Conservation (phyloP, 2,329 filamentous ascomycete species). For the Cucurbitaria berberidis region DNA sequence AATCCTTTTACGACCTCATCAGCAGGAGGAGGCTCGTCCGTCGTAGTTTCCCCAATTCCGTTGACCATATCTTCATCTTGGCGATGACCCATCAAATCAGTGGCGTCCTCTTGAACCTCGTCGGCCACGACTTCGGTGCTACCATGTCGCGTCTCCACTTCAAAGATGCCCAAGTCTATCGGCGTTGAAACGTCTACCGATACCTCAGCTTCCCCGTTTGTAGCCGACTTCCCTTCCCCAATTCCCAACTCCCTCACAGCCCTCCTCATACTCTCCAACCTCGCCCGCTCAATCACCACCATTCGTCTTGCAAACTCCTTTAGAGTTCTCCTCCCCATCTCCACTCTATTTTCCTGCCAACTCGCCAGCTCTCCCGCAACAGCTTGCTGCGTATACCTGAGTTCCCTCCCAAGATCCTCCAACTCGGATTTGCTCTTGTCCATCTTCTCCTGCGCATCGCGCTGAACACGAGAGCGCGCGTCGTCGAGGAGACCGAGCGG, state of each 20-base stretch:
- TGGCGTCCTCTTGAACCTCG: slow-evolving; percentile 10
- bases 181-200: background rate
- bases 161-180: background rate
- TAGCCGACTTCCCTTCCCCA: background rate
- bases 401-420: slow-evolving; percentile 75
- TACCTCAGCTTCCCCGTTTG: background rate
- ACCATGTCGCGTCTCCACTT: slow-evolving; percentile 5
- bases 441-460: slow-evolving; percentile 83
- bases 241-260: slow-evolving; percentile 67
- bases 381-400: slow-evolving; percentile 90
- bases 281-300: slow-evolving; percentile 78
- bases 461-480: slow-evolving; percentile 78
- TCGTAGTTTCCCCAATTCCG: slow-evolving; percentile 14
- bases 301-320: slow-evolving; percentile 77
- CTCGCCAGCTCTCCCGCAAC: slow-evolving; percentile 90
- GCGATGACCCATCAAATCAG: background rate
- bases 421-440: slow-evolving; percentile 73
- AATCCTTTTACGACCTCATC: background rate
- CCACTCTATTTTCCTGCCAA: slow-evolving; percentile 89
- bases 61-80: slow-evolving; percentile 13
- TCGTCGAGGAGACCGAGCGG: slow-evolving; percentile 85
- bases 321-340: slow-evolving; percentile 75
- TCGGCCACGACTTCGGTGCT: slow-evolving; percentile 21
- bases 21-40: slow-evolving; percentile 8
- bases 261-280: slow-evolving; percentile 79